These are phyloP conservation scores for Aphanomyces stellatus DNA, from an alignment of 352 stramenopile genomes.

Conservation along the genomic window DNA sequence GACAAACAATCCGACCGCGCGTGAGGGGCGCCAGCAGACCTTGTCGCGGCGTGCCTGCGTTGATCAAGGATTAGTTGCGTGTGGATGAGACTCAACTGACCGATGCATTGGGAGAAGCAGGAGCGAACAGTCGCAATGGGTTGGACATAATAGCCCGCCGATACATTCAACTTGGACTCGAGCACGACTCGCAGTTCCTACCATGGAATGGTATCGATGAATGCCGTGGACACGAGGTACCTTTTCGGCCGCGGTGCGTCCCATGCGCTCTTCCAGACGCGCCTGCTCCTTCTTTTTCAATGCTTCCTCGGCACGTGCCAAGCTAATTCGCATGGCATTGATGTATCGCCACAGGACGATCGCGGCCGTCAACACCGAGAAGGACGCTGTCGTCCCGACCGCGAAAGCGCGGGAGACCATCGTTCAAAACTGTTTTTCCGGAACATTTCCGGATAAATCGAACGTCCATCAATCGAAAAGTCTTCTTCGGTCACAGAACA, in stretches of 20 bases:
- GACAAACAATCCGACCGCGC: conserved; percentile 2
- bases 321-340: no score
- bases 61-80: no score
- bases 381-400: background rate
- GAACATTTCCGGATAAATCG: no score
- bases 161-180: conserved; percentile 12
- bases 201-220: background rate
- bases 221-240: background rate
- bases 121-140: conserved; percentile 10
- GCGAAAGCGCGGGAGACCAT: no score
- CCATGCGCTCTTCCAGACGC: conserved; percentile 10
- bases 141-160: conserved; percentile 16
- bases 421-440: no score
- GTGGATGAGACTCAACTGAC: no score
- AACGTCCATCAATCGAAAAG: no score
- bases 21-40: conserved; percentile 20
- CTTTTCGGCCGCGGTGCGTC: conserved; percentile 15
- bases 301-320: background rate
- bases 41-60: conserved; percentile 22
- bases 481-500: no score
- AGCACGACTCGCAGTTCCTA: conserved; percentile 12
- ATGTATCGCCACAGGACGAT: background rate
- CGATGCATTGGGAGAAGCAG: conserved; percentile 11
- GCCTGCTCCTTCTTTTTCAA: conserved; percentile 8
- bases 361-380: background rate